Evolutionary conservation across 1,284 basidiomycete genomes (phyloP).

Genomic region (Ceratobasidium theobromae): DNA sequence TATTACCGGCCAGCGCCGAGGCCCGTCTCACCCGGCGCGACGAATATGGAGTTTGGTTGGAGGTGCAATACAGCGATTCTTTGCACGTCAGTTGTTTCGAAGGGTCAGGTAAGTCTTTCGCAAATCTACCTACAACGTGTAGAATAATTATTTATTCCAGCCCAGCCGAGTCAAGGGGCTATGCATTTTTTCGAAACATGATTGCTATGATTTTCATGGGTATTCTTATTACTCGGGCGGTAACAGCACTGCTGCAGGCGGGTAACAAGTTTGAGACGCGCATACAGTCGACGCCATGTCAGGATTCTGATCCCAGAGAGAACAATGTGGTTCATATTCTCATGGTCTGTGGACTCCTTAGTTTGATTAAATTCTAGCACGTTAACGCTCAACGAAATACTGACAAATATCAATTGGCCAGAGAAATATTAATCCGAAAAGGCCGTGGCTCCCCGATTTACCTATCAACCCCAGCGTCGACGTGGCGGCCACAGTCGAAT

Average conservation of each 20-base stretch:
- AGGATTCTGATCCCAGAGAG: not conserved
- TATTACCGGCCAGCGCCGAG: not conserved
- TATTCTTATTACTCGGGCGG: not conserved
- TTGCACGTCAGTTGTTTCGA: not conserved
- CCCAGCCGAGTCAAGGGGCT: not conserved
- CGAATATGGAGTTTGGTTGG: not conserved
- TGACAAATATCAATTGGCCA: no score
- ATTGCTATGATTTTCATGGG: not conserved
- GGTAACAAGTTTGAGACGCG: not conserved
- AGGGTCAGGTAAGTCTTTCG: conserved; percentile 8
- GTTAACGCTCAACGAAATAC: no score
- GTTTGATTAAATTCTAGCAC: no score
- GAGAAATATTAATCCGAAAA: no score
- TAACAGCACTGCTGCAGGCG: not conserved
- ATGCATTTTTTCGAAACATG: not conserved
- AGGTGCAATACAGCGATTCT: not conserved
- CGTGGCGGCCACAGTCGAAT: no score
- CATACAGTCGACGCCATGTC: not conserved
- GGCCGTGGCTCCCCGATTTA: no score
- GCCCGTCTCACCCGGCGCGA: not conserved
- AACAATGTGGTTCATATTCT: not conserved
- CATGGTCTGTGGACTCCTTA: no score
- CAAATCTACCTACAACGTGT: not conserved
- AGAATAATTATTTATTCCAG: not conserved
- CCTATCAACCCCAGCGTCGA: no score